Conservation (phyloP, 1,139 yeast genomes). For the Wickerhamomyces sp. region DNA sequence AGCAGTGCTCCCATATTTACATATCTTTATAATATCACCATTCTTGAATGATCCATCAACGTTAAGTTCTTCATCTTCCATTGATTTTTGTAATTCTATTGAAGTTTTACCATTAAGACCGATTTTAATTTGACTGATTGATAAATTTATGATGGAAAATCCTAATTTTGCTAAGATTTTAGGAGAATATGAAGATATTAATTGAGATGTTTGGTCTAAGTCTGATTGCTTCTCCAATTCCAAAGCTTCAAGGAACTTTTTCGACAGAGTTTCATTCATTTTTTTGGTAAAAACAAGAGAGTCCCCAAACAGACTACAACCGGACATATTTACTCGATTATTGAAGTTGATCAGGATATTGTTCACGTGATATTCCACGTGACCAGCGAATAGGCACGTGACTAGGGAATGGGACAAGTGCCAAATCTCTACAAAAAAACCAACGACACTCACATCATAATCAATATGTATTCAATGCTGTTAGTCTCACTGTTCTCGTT, state of each 20-base stretch:
- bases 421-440: too few relatives aligned
- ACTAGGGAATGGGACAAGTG: too few relatives aligned
- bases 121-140: slow-evolving; percentile 55
- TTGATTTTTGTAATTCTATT: slow-evolving; percentile 57
- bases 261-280: slow-evolving; percentile 30
- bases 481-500: background rate
- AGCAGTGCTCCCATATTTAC: slow-evolving; percentile 13
- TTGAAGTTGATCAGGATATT: background rate
- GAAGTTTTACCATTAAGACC: slow-evolving; percentile 79
- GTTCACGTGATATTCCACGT: background rate
- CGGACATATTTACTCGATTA: too few relatives aligned
- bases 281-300: background rate
- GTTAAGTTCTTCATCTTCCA: slow-evolving; percentile 36
- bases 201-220: slow-evolving; percentile 44
- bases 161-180: slow-evolving; percentile 66
- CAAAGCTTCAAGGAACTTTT: slow-evolving; percentile 46
- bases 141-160: slow-evolving; percentile 65
- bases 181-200: slow-evolving; percentile 51
- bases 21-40: slow-evolving; percentile 70
- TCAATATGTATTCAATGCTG: slow-evolving; percentile 13
- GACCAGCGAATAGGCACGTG: too few relatives aligned
- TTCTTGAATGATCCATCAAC: slow-evolving; percentile 25
- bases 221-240: slow-evolving; percentile 58
- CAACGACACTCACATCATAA: slow-evolving; percentile 6
- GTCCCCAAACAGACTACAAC: too few relatives aligned